Conservation (phyloP, 2,329 filamentous ascomycete genomes). For the Xylaria sp. region DNA sequence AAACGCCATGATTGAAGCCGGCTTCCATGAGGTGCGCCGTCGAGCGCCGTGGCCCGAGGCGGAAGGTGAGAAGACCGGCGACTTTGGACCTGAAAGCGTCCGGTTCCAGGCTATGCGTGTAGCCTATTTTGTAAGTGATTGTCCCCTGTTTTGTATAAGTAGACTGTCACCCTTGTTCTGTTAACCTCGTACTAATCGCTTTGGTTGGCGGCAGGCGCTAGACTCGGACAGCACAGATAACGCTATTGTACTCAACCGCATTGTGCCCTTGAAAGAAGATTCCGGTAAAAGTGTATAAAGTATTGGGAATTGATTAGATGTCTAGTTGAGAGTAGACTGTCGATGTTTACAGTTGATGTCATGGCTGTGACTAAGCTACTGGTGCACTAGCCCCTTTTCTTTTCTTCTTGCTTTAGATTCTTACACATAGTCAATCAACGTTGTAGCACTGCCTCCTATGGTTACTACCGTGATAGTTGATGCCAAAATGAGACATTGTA, state of each 20-base stretch:
- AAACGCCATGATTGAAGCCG: constrained; percentile 82
- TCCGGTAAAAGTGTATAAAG: too few relatives aligned
- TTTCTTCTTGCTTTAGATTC: too few relatives aligned
- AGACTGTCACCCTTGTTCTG: neutral
- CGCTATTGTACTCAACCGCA: constrained; percentile 88
- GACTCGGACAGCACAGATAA: constrained; percentile 80
- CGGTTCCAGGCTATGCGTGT: constrained; percentile 92
- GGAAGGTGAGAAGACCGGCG: constrained; percentile 73
- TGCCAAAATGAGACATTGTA: too few relatives aligned
- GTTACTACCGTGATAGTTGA: too few relatives aligned
- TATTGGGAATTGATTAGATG: too few relatives aligned
- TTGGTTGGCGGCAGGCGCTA: constrained; percentile 60
- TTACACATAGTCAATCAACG: too few relatives aligned
- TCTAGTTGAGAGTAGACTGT: too few relatives aligned
- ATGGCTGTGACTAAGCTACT: too few relatives aligned
- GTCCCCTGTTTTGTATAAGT: too few relatives aligned
- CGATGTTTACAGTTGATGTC: too few relatives aligned
- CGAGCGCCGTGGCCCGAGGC: constrained; percentile 85
- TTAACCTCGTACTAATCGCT: neutral
- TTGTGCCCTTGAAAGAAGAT: constrained; percentile 91
- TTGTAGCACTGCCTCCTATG: too few relatives aligned
- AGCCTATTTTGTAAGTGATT: constrained; percentile 75
- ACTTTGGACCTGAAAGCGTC: constrained; percentile 75
- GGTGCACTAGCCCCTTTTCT: too few relatives aligned
- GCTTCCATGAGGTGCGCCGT: constrained; percentile 76